phyloP scores from a whole-genome alignment of 2,329 filamentous ascomycete genomes.

The Paraconiothyrium brasiliense region DNA sequence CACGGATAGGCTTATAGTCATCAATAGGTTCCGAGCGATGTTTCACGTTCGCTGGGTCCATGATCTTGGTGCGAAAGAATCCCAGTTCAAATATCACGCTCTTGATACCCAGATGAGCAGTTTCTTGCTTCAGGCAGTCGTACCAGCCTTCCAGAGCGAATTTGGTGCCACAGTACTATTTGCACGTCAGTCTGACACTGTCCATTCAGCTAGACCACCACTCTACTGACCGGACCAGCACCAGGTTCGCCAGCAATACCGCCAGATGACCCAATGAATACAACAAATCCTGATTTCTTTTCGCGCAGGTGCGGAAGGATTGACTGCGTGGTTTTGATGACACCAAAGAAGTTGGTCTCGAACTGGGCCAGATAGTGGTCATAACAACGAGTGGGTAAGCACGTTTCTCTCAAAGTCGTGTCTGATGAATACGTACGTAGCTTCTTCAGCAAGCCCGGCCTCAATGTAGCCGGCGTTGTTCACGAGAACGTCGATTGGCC shows the following conservation, averaged over 20 bases:
- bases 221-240: conserved; percentile 3
- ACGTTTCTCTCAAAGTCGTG: background rate
- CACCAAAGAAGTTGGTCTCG: conserved; percentile 17
- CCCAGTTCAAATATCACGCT: background rate
- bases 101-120: background rate
- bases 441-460: conserved; percentile 28
- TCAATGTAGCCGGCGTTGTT: conserved; percentile 34
- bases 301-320: conserved; percentile 53
- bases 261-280: conserved; percentile 36
- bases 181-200: too few relatives aligned
- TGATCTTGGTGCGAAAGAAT: background rate
- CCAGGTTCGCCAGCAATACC: conserved; percentile 22
- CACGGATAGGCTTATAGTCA: conserved; percentile 21
- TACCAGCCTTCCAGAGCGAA: conserved; percentile 34
- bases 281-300: conserved; percentile 48
- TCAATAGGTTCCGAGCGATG: conserved; percentile 3
- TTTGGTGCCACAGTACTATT: conserved; percentile 49
- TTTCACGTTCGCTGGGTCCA: background rate
- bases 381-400: background rate
- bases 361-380: conserved; percentile 7
- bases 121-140: conserved; percentile 9
- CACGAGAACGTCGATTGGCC: conserved; percentile 37
- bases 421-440: conserved; percentile 1
- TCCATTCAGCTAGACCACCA: too few relatives aligned
- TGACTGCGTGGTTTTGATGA: conserved; percentile 46